Base-by-base conservation (phyloP, 768 basidiomycete species). In the Leccinum subtestaceum region DNA sequence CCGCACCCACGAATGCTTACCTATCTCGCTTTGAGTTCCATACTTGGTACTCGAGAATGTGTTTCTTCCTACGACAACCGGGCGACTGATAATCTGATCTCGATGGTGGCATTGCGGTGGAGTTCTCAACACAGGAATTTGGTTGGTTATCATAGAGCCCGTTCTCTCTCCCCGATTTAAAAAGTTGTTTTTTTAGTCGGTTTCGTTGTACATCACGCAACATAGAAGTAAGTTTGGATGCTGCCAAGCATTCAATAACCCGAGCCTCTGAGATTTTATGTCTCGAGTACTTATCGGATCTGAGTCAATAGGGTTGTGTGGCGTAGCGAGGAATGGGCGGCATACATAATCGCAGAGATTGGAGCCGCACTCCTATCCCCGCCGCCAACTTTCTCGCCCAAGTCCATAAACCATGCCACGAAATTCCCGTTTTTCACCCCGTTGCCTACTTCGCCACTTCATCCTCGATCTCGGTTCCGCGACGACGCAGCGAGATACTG, bases 301-400 rank as follows among this genome's bases (percentile, higher is more conserved):
- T 31, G 53, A 59, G 63, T 48, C 55, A 62, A 25, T 21, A n/a
- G 12, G 52, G 53, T 62, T 59, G 55, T 62, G 65, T 67, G 67
- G 68, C 67, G 68, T 65, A 59, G 62, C 62, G 56, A 63, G 34
- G 45, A 61, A 58, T 49, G 36, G 13, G 34, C 53, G 58, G 56
- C 19, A 43, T 53, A 36, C 29, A 54, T 52, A 53, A 50, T 31
- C 47, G n/a, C 25, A 53, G 52, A 46, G 31, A 34, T 2, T 53
- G 17, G 29, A 32, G 29, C 45, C 17, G 29, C 21, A 25, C 31
- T 47, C 27, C 25, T 43, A 50, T 58, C 34, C 31, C 2, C 52
- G 38, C 40, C 46, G 27, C 46, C 15, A 25, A 21, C 38, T 52
- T 57, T 51, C 53, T 45, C 19, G 25, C 25, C 38, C 40, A 4